Evolutionary conservation across 2,329 filamentous ascomycete genomes (phyloP), one percentile per base, ranked within the genome.

Genomic region (Alternaria atra): DNA sequence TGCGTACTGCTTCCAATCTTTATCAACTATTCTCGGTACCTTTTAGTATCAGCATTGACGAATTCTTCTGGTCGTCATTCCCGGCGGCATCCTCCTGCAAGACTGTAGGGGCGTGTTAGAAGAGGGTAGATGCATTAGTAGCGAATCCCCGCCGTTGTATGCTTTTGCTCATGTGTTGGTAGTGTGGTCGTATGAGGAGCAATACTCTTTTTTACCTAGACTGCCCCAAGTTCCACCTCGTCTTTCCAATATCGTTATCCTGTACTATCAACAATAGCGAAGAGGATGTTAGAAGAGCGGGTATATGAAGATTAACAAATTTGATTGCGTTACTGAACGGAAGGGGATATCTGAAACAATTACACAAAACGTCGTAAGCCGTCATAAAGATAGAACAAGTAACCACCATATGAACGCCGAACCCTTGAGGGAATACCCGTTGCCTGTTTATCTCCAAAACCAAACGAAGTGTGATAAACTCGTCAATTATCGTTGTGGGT

Each of bases 331-430:
- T 56, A 42, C 44, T 37, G 3, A 50, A 35, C 42, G 32, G 20
- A 35, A 59, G 5, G 54, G 53, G 54, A 57, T 57, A 57, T 57
- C 54, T 57, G 54, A 29, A 51, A 52, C 23, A 34, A 58, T 47
- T 58, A 8, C 52, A 50, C 29, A 46, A 15, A 35, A 52, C 43
- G 29, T 48, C 51, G 15, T 54, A 42, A 40, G 23, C 34, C 50
- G 20, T 47, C 2, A 47, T 48, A 39, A 37, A 23, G 20, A 37
- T 3, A 7, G 7, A 12, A 42, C 23, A 30, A n/a, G 37, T 30
- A 47, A 23, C 39, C 30, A 6, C 30, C 23, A 10, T 37, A 27
- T 30, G 0, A n/a, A 27, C 20, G 23, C 46, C 32, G 5, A 10
- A 25, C 3, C 20, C 20, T 15, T n/a, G 3, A 27, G 4, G 17